Conservation (phyloP, 1,284 basidiomycete genomes). For the Apiotrichum brassicae region DNA sequence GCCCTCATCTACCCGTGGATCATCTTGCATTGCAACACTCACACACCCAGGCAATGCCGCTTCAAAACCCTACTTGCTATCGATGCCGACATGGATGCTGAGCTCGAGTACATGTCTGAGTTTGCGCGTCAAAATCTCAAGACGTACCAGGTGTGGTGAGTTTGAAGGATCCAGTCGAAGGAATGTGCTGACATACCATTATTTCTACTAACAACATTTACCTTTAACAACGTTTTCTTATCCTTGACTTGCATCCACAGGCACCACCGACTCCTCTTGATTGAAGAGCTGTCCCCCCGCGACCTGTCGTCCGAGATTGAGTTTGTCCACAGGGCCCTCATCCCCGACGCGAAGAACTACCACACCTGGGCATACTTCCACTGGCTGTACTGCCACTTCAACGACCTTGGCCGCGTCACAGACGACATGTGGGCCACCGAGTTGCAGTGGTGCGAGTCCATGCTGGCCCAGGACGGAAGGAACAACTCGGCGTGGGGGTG, state of each 20-base stretch:
- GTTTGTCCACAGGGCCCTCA: constrained; percentile 67
- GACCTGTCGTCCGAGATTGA: constrained; percentile 58
- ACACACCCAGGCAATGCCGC: constrained; percentile 71
- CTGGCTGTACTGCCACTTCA: constrained; percentile 77
- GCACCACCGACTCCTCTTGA: constrained; percentile 81
- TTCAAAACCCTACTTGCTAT: constrained; percentile 71
- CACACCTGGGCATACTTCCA: constrained; percentile 94
- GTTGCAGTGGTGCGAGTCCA: constrained; percentile 64
- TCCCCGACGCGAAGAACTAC: constrained; percentile 82
- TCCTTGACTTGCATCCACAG: constrained; percentile 22
- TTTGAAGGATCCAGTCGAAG: too few relatives aligned
- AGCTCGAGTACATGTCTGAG: constrained; percentile 75
- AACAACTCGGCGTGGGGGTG: constrained; percentile 99
- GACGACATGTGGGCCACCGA: constrained; percentile 71
- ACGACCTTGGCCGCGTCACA: constrained; percentile 34
- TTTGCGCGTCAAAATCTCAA: constrained; percentile 76
- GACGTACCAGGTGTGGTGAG: constrained; percentile 87
- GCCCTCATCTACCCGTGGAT: too few relatives aligned
- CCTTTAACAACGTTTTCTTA: neutral
- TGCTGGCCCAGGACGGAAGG: constrained; percentile 71
- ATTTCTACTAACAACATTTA: too few relatives aligned
- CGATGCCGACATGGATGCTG: constrained; percentile 60
- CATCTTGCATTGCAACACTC: neutral
- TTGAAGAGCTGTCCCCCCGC: constrained; percentile 54
- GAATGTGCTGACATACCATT: too few relatives aligned